phyloP scores from a whole-genome alignment of 2,329 filamentous ascomycete species.

The Fusarium xylarioides region DNA sequence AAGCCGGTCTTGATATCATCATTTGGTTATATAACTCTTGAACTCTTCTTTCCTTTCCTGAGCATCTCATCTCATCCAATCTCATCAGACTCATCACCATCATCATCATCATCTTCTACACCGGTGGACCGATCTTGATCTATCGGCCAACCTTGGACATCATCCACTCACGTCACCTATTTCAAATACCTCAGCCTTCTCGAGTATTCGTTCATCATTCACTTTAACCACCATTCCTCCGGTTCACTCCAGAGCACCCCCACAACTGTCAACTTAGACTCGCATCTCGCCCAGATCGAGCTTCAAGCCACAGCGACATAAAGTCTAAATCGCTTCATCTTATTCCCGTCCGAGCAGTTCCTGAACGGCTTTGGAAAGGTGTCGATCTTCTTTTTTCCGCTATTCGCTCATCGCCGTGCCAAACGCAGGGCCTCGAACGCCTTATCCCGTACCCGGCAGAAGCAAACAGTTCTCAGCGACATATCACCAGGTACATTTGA shows the following conservation, averaged over 20 bases:
- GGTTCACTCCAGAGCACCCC: constrained; percentile 10
- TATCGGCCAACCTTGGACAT: background rate
- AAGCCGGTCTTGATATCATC: constrained; percentile 39
- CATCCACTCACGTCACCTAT: constrained; percentile 18
- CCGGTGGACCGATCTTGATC: constrained; percentile 1
- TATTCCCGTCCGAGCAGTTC: constrained; percentile 15
- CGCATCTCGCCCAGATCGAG: constrained; percentile 7
- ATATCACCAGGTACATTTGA: background rate
- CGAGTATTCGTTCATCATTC: background rate
- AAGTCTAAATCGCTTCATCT: constrained; percentile 10
- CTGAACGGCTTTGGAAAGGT: constrained; percentile 25
- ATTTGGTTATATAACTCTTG: constrained; percentile 32
- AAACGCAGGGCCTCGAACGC: constrained; percentile 32
- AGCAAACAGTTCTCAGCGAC: background rate
- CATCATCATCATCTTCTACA: constrained; percentile 12
- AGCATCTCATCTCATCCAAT: background rate
- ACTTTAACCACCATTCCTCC: constrained; percentile 37
- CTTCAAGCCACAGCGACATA: constrained; percentile 15
- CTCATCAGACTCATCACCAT: background rate
- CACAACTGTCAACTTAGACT: constrained; percentile 11
- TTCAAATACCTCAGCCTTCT: background rate
- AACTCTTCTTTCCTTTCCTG: background rate
- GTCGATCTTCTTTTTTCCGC: background rate
- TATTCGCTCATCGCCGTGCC: constrained; percentile 21
- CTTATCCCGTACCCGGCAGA: constrained; percentile 19